phyloP scores from a whole-genome alignment of 1,284 basidiomycete genomes.

The Puccinia triticina region DNA sequence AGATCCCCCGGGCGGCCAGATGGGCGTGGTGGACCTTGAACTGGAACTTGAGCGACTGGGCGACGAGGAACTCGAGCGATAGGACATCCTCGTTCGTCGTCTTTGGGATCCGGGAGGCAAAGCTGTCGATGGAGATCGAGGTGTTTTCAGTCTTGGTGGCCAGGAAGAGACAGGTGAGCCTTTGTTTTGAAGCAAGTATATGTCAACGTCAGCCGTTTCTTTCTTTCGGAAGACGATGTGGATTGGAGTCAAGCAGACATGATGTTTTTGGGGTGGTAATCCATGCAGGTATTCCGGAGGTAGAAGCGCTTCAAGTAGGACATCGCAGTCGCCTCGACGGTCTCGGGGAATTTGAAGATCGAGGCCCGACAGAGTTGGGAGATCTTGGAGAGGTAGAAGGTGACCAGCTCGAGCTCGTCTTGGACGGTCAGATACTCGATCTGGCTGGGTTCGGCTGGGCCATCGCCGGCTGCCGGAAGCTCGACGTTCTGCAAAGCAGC shows the following conservation, averaged over 20 bases:
- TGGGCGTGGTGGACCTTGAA: constrained; percentile 90
- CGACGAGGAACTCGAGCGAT: constrained; percentile 90
- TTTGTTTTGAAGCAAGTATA: constrained; percentile 61
- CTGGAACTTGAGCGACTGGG: constrained; percentile 89
- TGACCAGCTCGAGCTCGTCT: constrained; percentile 85
- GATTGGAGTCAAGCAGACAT: constrained; percentile 84
- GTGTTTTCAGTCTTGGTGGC: constrained; percentile 96
- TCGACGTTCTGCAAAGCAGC: constrained; percentile 28
- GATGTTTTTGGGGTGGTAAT: constrained; percentile 97
- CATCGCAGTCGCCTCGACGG: constrained; percentile 88
- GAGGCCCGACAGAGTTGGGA: constrained; percentile 71
- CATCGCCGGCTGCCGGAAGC: not conserved
- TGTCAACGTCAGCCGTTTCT: too few species aligned
- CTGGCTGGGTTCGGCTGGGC: constrained; percentile 55
- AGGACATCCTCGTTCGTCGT: constrained; percentile 75
- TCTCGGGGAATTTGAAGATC: constrained; percentile 83
- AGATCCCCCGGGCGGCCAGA: constrained; percentile 83
- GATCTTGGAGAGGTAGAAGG: constrained; percentile 86
- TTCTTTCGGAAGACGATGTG: too few species aligned
- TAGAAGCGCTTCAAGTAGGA: constrained; percentile 96
- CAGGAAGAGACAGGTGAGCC: constrained; percentile 92
- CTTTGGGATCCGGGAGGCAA: constrained; percentile 77
- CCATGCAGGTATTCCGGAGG: constrained; percentile 96
- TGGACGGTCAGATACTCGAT: constrained; percentile 75
- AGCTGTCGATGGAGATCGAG: constrained; percentile 80